Evolutionary conservation across 2,329 filamentous ascomycete species (phyloP).

Genomic region (Basipetospora sp.): DNA sequence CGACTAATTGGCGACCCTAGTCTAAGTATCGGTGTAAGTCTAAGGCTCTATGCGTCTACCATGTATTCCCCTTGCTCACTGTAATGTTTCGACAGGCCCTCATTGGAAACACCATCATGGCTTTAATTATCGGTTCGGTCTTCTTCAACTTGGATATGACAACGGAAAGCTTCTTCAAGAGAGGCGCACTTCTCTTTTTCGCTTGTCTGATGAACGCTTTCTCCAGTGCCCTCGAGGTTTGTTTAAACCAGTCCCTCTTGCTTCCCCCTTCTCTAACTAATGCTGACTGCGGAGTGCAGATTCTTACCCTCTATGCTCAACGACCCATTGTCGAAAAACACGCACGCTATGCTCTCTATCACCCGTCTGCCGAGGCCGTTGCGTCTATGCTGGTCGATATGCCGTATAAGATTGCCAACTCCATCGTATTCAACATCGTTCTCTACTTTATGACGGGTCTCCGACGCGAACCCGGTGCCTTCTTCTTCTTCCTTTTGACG

Average conservation of each 20-base stretch:
- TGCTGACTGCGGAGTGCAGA: conserved; percentile 35
- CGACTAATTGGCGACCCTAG: conserved; percentile 64
- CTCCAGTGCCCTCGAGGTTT: conserved; percentile 52
- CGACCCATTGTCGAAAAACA: conserved; percentile 89
- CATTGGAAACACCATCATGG: conserved; percentile 60
- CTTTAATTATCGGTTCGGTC: conserved; percentile 63
- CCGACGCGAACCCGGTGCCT: conserved; percentile 55
- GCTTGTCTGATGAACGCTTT: conserved; percentile 79
- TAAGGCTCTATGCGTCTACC: neutral
- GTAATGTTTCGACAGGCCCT: conserved; percentile 24
- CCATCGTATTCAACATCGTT: conserved; percentile 61
- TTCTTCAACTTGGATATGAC: conserved; percentile 59
- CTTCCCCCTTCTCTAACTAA: neutral
- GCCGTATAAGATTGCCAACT: conserved; percentile 66
- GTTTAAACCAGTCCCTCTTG: neutral
- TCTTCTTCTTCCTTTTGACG: conserved; percentile 76
- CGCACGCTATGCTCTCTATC: conserved; percentile 70
- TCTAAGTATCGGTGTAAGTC: conserved; percentile 42
- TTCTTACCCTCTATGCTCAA: conserved; percentile 74
- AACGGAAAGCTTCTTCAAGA: conserved; percentile 62
- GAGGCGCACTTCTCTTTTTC: conserved; percentile 74
- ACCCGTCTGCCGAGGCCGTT: conserved; percentile 76
- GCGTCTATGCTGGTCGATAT: conserved; percentile 76
- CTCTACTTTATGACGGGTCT: conserved; percentile 83
- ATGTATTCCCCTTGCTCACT: neutral